A percentile compares a stretch with the other conserved stretches of the same genome.
These are phyloP conservation scores for Triticum dicoccoides DNA, from an alignment of 176 grass and related monocot species.

Conservation along the genomic window DNA sequence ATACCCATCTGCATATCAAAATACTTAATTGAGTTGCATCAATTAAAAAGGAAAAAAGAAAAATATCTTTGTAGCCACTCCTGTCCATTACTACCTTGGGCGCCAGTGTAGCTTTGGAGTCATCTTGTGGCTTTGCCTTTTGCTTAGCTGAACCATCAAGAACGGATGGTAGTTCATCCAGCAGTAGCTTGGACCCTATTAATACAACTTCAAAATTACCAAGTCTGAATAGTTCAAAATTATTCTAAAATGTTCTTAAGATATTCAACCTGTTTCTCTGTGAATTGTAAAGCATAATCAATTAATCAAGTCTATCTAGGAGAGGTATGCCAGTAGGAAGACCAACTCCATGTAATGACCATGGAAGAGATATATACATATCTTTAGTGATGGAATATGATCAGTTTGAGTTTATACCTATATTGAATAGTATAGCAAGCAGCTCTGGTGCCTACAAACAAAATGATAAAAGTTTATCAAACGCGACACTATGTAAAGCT, in stretches of 20 bases:
- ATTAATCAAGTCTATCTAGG: neutral
- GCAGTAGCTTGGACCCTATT: slow-evolving; percentile 67
- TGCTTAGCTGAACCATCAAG: slow-evolving; percentile 79
- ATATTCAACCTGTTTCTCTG: neutral
- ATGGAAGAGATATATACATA: neutral
- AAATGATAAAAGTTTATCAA: slow-evolving; percentile 28
- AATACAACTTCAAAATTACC: slow-evolving; percentile 30
- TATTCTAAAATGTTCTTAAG: slow-evolving; percentile 11
- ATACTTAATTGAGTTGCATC: slow-evolving; percentile 9
- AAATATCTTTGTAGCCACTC: neutral
- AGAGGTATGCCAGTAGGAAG: neutral
- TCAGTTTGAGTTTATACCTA: slow-evolving; percentile 54
- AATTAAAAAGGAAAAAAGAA: neutral
- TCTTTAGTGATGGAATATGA: neutral
- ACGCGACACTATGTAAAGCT: neutral
- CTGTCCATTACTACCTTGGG: slow-evolving; percentile 53
- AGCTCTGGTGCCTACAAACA: slow-evolving; percentile 79
- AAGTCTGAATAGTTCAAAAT: slow-evolving; percentile 1
- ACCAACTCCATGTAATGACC: neutral
- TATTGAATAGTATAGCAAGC: slow-evolving; percentile 69
- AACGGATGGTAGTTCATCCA: slow-evolving; percentile 75
- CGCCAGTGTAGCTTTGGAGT: slow-evolving; percentile 77
- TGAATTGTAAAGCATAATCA: neutral
- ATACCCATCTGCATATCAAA: neutral
- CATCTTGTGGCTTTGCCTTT: slow-evolving; percentile 78